Conservation (phyloP, 345 rosid species). For the Sisymbrium irio region DNA sequence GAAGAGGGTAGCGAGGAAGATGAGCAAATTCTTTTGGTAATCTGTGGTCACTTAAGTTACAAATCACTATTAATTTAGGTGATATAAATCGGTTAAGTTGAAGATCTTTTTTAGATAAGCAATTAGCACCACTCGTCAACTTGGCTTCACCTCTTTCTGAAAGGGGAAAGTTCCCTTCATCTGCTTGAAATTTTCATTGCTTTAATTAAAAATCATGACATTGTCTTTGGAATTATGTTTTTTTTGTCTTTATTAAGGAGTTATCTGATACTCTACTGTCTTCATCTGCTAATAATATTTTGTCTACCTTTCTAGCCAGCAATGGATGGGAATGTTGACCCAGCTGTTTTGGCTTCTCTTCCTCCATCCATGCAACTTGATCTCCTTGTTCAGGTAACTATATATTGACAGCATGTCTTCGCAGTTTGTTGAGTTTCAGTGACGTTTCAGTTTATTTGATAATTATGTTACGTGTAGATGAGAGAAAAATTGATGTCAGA, state of each 20-base stretch:
- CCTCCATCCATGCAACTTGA: slow-evolving; percentile 93
- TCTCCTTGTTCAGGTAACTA: slow-evolving; percentile 82
- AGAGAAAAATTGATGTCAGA: slow-evolving; percentile 95
- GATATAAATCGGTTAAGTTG: slow-evolving; percentile 1
- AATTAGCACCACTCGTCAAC: not conserved
- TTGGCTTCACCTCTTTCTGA: not conserved
- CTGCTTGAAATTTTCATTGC: not conserved
- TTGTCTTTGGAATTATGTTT: not conserved
- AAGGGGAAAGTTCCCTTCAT: not conserved
- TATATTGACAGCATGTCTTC: slow-evolving; percentile 2
- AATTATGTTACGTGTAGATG: slow-evolving; percentile 53
- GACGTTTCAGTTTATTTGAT: slow-evolving; percentile 1
- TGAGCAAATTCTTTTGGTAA: slow-evolving; percentile 48
- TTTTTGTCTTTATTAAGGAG: not conserved
- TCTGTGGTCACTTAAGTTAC: not conserved
- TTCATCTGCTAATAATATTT: slow-evolving; percentile 10
- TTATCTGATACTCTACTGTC: slow-evolving; percentile 8
- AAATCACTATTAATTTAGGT: not conserved
- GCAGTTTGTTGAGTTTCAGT: slow-evolving; percentile 17
- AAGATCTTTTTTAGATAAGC: not conserved
- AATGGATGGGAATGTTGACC: slow-evolving; percentile 68
- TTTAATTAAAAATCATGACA: not conserved
- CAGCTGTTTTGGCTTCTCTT: slow-evolving; percentile 79
- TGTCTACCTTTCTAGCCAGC: slow-evolving; percentile 40
- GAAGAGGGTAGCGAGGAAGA: slow-evolving; percentile 51